Evolutionary conservation across 83 land plant genomes (phyloP).

Genomic region (Picea abies): DNA sequence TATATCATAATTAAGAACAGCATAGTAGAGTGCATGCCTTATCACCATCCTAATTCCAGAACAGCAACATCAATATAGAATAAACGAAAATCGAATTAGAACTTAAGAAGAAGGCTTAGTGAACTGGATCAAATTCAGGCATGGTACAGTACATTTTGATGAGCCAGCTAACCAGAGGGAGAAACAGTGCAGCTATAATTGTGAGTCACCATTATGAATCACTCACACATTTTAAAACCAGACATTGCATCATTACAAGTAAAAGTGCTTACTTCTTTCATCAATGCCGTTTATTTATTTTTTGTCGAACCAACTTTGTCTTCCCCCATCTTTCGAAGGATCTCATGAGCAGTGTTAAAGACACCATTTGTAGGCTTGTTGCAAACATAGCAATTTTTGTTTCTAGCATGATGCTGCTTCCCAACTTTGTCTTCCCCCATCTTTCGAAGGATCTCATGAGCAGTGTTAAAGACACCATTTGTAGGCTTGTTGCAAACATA

Average conservation of each 20-base stretch:
- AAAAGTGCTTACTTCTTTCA: neutral
- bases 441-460: constrained; percentile 77
- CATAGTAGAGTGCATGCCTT: too few relatives aligned
- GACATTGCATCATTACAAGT: neutral
- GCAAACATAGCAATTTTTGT: constrained; percentile 91
- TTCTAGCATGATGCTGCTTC: constrained; percentile 85
- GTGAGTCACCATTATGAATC: neutral
- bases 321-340: constrained; percentile 57
- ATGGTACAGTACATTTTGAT: neutral
- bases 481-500: constrained; percentile 92
- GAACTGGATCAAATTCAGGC: neutral
- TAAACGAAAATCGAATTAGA: too few relatives aligned
- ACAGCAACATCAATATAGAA: too few relatives aligned
- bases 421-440: constrained; percentile 38
- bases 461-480: constrained; percentile 83
- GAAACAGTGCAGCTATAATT: neutral
- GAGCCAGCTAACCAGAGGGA: neutral
- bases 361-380: constrained; percentile 87
- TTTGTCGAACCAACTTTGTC: constrained; percentile 16
- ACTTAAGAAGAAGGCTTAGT: too few relatives aligned
- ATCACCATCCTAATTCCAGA: too few relatives aligned
- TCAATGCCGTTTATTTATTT: neutral
- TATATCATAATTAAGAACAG: too few relatives aligned
- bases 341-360: constrained; percentile 89
- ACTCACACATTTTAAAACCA: neutral